Base-by-base conservation (phyloP, 2,329 filamentous ascomycete genomes). In the Pyrenochaeta sp. region DNA sequence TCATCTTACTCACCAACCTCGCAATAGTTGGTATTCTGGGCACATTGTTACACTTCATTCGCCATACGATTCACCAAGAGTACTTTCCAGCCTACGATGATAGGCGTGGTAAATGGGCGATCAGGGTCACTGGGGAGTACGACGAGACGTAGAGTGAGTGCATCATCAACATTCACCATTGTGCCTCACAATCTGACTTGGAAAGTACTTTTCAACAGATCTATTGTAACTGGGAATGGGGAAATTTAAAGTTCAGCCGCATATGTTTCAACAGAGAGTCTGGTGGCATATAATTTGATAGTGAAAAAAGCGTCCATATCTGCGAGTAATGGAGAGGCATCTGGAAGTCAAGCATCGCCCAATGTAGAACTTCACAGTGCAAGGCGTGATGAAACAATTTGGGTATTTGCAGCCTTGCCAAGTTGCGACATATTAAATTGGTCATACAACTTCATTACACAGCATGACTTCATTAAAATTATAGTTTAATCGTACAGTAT, bases 41-140 rank as follows among this genome's bases (percentile, higher is more conserved):
- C 6, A 29, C 39, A 30, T 21, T 42, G 39, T 15, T 42, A 42
- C 23, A 42, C 23, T 15, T 42, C 39, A 21, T 42, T 21, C 39
- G 39, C n/a, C 39, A 29, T 29, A 27, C 39, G 23, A 42, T 42
- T 14, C 39, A 42, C 23, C 39, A 42, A 42, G 39, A 42, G 15
- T 29, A 23, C n/a, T 42, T 42, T 12, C 39, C 18, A 23, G 7
- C 7, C 18, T 29, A 20, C 18, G 39, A 42, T 7, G 39, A 42
- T 7, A 42, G 39, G 20, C 23, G 23, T 15, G 39, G 39, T n/a
- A 42, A 29, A 15, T 42, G 39, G 39, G 39, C 39, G 7, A 42
- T 42, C 39, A 42, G 39, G 23, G 23, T 42, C 23, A 42, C 39
- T 11, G 18, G n/a, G 7, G 39, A 42, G 5, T 42, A 42, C 27